Percentiles rank a stretch among this genome's conserved stretches.
Evolutionary conservation across 441 rosid species (phyloP).

Genomic region (Metrosideros polymorpha): DNA sequence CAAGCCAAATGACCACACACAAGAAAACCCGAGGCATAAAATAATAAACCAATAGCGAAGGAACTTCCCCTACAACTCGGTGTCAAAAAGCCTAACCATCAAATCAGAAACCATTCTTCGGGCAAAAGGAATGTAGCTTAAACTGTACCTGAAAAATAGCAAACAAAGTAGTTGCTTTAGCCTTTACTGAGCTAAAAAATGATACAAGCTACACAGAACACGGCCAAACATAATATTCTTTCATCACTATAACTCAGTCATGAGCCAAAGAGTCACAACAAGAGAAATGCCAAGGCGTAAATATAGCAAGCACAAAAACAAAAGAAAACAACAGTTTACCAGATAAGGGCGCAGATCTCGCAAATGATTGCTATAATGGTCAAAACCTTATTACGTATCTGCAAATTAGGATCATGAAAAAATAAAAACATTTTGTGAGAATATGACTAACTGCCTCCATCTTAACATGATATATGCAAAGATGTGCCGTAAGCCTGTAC

Average conservation of each 20-base stretch:
- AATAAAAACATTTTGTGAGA: not conserved
- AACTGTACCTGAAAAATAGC: slow-evolving; percentile 69
- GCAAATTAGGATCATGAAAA: slow-evolving; percentile 7
- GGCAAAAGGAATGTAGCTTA: slow-evolving; percentile 89
- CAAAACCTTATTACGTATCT: slow-evolving; percentile 77
- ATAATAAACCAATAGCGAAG: not conserved
- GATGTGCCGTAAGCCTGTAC: not conserved
- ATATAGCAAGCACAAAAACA: not conserved
- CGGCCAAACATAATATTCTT: not conserved
- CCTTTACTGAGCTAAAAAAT: not conserved
- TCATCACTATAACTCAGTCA: not conserved
- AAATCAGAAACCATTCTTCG: slow-evolving; percentile 70
- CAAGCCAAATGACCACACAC: not conserved
- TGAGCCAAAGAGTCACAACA: not conserved
- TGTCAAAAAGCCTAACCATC: slow-evolving; percentile 71
- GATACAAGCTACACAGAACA: not conserved
- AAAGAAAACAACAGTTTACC: slow-evolving; percentile 36
- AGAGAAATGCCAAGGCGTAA: not conserved
- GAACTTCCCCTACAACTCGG: slow-evolving; percentile 41
- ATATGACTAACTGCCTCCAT: not conserved
- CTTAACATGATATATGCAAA: not conserved
- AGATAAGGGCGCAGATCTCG: slow-evolving; percentile 79
- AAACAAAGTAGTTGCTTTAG: not conserved
- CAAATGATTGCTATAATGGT: slow-evolving; percentile 64
- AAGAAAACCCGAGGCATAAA: not conserved